Base-by-base conservation (phyloP, 2,329 filamentous ascomycete genomes). In the Monosporascus cannonballus region DNA sequence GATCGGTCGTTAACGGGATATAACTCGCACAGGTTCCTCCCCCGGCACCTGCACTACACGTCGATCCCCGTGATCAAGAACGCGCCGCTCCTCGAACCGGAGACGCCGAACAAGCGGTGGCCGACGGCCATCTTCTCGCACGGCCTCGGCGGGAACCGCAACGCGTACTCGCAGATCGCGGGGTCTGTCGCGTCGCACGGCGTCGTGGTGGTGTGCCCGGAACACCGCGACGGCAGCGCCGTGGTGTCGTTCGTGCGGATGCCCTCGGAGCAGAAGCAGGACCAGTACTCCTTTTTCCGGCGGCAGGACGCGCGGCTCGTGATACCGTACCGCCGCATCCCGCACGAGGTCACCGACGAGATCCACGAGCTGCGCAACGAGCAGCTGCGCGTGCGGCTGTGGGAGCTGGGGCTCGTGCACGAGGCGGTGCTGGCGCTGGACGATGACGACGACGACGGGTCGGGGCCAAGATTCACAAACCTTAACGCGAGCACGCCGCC, bases 101-200 rank as follows among this genome's bases (percentile, higher is more conserved):
- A 72, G 11, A 71, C 74, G 3, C 63, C 73, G 4, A 70, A 73
- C 54, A 72, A 76, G 52, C 75, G 83, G 72, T 94, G 89, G 86
- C 90, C 90, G 0, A 87, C 90, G 0, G 84, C 90, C 74, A 76
- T 96, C 56, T 95, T 96, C 70, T 94, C 89, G 1, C 90, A 96
- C 65, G 90, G 90, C 1, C 76, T 96, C 1, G 90, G 88, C 38
- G 90, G 90, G 38, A 86, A 83, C 54, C 80, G 89, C 59, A 94
- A 94, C 63, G 84, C 89, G 11, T 96, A 96, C 72, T 93, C 89
- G n/a, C 86, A 92, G 64, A 73, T 95, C 24, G 86, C 81, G 18
- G 88, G 88, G 17, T 89, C 88, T 0, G 72, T 96, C 27, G 88
- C 90, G 4, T 90, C 87, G 20, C 85, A 94, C 63, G 90, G 90